Evolutionary conservation across 225 moss, liverwort and hornwort species (phyloP).

Genomic region (Climacium dendroides): DNA sequence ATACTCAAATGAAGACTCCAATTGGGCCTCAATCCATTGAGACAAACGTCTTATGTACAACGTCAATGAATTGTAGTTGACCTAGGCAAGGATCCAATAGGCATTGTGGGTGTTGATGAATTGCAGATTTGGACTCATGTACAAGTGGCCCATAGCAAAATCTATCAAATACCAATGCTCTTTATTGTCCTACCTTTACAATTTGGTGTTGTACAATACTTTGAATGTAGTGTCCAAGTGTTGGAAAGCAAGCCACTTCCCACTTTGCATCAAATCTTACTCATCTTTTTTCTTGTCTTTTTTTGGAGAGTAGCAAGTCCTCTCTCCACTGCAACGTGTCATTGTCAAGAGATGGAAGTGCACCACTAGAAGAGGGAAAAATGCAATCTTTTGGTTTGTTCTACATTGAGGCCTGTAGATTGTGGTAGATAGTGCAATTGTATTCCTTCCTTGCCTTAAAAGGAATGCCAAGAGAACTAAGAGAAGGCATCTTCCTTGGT

Average conservation of each 20-base stretch:
- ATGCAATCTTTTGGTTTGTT: fast-evolving
- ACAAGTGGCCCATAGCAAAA: fast-evolving
- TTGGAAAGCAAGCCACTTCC: neutral
- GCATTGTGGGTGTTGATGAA: fast-evolving
- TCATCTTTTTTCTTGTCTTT: no score
- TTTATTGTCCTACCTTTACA: neutral
- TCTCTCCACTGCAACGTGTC: fast-evolving
- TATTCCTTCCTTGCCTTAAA: neutral
- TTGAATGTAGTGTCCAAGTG: fast-evolving
- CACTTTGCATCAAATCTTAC: neutral
- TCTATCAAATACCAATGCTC: neutral
- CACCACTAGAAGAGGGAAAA: fast-evolving
- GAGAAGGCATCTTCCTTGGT: neutral
- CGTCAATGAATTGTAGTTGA: neutral
- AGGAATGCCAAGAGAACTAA: fast-evolving
- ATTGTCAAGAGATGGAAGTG: neutral
- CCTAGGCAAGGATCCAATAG: neutral
- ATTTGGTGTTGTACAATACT: neutral
- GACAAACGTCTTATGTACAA: fast-evolving
- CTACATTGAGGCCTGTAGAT: fast-evolving
- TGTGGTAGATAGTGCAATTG: no score
- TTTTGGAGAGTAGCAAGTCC: neutral
- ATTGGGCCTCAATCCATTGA: fast-evolving
- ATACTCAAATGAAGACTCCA: fast-evolving
- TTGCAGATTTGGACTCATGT: fast-evolving